Evolutionary conservation across 805 yeast genomes (phyloP), one percentile per base, ranked within the genome.

Genomic region (Pichia manshurica): DNA sequence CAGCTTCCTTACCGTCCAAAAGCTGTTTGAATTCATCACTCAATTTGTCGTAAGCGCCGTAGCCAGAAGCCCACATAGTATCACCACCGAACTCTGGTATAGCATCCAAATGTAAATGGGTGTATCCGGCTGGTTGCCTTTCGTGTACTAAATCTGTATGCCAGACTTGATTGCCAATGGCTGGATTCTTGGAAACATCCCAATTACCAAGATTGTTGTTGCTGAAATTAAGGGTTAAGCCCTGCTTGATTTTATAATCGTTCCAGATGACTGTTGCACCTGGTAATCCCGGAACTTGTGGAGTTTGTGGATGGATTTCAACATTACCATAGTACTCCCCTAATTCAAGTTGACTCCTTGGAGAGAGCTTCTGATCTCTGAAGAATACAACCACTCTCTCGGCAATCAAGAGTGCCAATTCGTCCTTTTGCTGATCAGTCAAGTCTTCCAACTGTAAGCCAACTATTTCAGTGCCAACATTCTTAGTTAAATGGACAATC

Each of bases 41-140:
- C 47, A 78, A 64, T 59, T 74, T 74, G 53, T 78, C 81, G 56
- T 73, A 78, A 23, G 81, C 78, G 32, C 71, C 81, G 54, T 77
- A 77, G n/a, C 81, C 81, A 33, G 78, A 72, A 4, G 74, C 60
- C 78, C 79, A 77, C 7, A 68, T 51, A 6, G 82, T 78, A 56
- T 78, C 82, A 51, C 82, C 82, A 46, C 81, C 82, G 36, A 71
- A 72, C 1, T 51, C 55, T 16, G 78, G 78, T 54, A 74, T 65
- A n/a, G 75, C 64, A 56, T 77, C 78, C 53, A 72, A 67, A 54
- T 77, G 77, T 54, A 80, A 66, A 52, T 72, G 75, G 4, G 84
- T 77, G 53, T 73, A 65, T 20, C 78, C 80, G 2, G 83, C 75
- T 5, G 83, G 82, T 47, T 75, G 77, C 40, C 67, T 65, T 63